A percentile compares a stretch with the other conserved stretches of the same genome.
These are phyloP conservation scores for Globisporangium parvum DNA, from an alignment of 352 stramenopile species.

Conservation along the genomic window DNA sequence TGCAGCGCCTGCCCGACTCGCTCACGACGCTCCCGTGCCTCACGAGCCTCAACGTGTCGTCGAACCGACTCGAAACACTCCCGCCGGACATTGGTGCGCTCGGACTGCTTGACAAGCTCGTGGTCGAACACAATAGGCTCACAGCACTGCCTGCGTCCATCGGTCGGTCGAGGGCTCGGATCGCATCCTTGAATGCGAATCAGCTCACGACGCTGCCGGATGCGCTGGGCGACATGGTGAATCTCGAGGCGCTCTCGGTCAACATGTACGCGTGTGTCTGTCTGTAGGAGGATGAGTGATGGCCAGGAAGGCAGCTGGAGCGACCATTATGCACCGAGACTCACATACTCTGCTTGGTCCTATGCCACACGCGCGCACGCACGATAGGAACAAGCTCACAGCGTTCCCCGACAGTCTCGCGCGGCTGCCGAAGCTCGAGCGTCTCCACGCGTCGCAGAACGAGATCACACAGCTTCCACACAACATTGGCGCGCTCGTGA, in stretches of 20 bases:
- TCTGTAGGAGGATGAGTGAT: background rate
- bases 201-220: conserved; percentile 26
- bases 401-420: conserved; percentile 39
- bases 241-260: conserved; percentile 34
- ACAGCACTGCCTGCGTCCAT: conserved; percentile 36
- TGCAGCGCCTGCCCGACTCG: conserved; percentile 37
- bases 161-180: conserved; percentile 21
- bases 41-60: conserved; percentile 39
- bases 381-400: conserved; percentile 28
- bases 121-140: conserved; percentile 47
- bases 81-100: conserved; percentile 36
- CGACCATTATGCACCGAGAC: too few species aligned
- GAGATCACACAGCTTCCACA: conserved; percentile 33
- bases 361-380: background rate
- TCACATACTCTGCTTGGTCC: background rate
- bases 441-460: conserved; percentile 45
- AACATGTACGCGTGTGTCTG: conserved; percentile 27
- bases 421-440: conserved; percentile 24
- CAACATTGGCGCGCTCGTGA: conserved; percentile 37
- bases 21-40: conserved; percentile 32
- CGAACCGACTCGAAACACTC: conserved; percentile 40
- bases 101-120: conserved; percentile 31
- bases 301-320: background rate
- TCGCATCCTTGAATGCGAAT: conserved; percentile 45
- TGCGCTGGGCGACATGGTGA: conserved; percentile 29